Evolutionary conservation across 2,329 filamentous ascomycete genomes (phyloP).

Genomic region (Alternaria postmessia): DNA sequence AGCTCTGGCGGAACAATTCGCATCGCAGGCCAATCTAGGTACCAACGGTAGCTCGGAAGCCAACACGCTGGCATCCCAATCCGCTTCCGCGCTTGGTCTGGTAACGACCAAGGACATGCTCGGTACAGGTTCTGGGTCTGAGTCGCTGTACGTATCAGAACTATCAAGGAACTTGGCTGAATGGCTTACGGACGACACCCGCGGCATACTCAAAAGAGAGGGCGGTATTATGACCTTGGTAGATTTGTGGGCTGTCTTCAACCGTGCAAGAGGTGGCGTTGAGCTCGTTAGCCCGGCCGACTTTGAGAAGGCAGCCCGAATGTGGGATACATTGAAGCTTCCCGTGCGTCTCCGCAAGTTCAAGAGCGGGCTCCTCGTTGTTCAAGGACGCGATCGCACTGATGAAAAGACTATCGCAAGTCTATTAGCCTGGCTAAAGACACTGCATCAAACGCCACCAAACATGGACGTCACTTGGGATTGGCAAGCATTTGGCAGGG

Average conservation of each 20-base stretch:
- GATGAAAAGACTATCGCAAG: constrained; percentile 88
- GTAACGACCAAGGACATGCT: constrained; percentile 97
- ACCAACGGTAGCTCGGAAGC: constrained; percentile 71
- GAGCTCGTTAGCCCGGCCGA: constrained; percentile 92
- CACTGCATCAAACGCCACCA: constrained; percentile 72
- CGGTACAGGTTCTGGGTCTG: constrained; percentile 73
- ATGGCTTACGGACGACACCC: constrained; percentile 50
- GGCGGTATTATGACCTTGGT: constrained; percentile 52
- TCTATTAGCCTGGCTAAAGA: constrained; percentile 78
- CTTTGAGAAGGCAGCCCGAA: constrained; percentile 84
- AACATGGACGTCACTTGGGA: constrained; percentile 75
- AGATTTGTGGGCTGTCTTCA: constrained; percentile 72
- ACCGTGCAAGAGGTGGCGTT: constrained; percentile 88
- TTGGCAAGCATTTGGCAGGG: constrained; percentile 78
- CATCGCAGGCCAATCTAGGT: constrained; percentile 68
- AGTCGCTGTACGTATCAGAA: constrained; percentile 83
- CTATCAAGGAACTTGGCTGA: constrained; percentile 52
- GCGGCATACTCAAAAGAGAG: constrained; percentile 46
- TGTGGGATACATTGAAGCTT: constrained; percentile 88
- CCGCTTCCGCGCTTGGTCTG: constrained; percentile 82
- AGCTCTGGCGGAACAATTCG: constrained; percentile 87
- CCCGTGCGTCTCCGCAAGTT: constrained; percentile 88
- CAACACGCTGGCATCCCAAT: constrained; percentile 78
- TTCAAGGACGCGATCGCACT: constrained; percentile 85
- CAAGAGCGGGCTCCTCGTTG: constrained; percentile 92